These are phyloP conservation scores for Zygosaccharomyces siamensis DNA, from an alignment of 805 yeast genomes.

Conservation along the genomic window DNA sequence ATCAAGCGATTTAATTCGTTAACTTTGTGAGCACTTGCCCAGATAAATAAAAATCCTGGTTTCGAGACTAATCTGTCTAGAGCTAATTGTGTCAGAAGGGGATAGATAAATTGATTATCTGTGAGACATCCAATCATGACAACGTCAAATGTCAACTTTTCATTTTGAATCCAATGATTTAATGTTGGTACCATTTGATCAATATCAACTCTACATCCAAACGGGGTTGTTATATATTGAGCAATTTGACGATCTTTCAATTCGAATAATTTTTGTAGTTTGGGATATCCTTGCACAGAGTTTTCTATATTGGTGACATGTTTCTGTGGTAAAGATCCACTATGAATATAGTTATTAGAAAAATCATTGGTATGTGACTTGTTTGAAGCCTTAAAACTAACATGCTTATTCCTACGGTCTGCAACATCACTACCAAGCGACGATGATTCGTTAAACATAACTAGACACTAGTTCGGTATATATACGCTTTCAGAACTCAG, in stretches of 20 bases:
- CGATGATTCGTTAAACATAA: not conserved
- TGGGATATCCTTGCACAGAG: conserved; percentile 83
- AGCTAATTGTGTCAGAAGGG: conserved; percentile 61
- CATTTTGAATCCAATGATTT: conserved; percentile 54
- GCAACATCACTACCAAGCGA: not conserved
- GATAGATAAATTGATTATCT: conserved; percentile 64
- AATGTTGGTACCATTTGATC: conserved; percentile 54
- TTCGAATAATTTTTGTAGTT: conserved; percentile 60
- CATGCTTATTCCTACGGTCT: conserved; percentile 16
- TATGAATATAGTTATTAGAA: conserved; percentile 60
- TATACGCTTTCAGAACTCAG: not conserved
- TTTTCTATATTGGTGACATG: conserved; percentile 60
- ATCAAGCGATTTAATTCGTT: conserved; percentile 54
- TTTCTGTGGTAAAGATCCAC: conserved; percentile 56
- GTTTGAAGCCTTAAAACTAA: conserved; percentile 25
- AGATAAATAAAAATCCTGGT: conserved; percentile 81
- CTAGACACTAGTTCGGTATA: not conserved
- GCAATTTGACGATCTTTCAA: conserved; percentile 57
- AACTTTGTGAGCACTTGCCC: conserved; percentile 79
- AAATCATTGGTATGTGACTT: conserved; percentile 60
- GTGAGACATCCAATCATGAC: conserved; percentile 87
- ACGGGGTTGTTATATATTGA: conserved; percentile 54
- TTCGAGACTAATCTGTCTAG: conserved; percentile 68
- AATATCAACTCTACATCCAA: conserved; percentile 53
- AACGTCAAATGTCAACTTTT: conserved; percentile 71